Base-by-base conservation (phyloP, 2,329 filamentous ascomycete genomes). In the Zymoseptoria crescenta region DNA sequence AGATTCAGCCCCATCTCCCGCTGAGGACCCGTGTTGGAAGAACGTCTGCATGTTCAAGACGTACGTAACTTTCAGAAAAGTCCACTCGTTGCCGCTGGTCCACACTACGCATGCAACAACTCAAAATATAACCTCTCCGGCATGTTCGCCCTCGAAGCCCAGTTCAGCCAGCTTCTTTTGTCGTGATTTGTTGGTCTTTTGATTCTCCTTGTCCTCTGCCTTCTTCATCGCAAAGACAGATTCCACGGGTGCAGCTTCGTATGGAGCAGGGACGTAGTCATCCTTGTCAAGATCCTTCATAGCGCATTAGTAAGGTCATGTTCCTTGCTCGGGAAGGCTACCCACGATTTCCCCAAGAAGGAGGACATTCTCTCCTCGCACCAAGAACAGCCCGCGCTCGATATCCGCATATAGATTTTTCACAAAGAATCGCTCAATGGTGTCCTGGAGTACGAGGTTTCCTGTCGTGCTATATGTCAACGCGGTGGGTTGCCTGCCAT, bases 281-380 rank as follows among this genome's bases (percentile, higher is more conserved):
- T 99, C 94, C 71, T 88, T 91, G 78, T 99, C 94, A 24, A 99
- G 84, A 73, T 99, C 94, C 81, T 82, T 63, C 21, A 8, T 49
- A n/a, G 28, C 30, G 48, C 8, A 51, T 61, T 45, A 60, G 63
- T 57, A 54, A 48, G 9, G 48, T 41, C 52, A 8, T 28, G 27
- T 53, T 30, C 20, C 13, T 52, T 50, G 30, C 7, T 28, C 7
- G 8, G 28, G 27, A 24, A 19, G 5, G 28, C 5, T 49, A 58
- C 78, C 53, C 76, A 83, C 81, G 69, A 99, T 96, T 76, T 97
- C 95, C 45, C 94, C 94, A 19, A 97, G 82, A 51, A 99, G 80
- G 55, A 96, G 81, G n/a, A 99, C 94, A 74, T 99, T 99, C 78
- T 99, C 94, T 66, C 94, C 94, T 60, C 94, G 83, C 52, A 99